phyloP scores from a whole-genome alignment of 2,329 filamentous ascomycete genomes.

The Plectosphaerella cucumerina region DNA sequence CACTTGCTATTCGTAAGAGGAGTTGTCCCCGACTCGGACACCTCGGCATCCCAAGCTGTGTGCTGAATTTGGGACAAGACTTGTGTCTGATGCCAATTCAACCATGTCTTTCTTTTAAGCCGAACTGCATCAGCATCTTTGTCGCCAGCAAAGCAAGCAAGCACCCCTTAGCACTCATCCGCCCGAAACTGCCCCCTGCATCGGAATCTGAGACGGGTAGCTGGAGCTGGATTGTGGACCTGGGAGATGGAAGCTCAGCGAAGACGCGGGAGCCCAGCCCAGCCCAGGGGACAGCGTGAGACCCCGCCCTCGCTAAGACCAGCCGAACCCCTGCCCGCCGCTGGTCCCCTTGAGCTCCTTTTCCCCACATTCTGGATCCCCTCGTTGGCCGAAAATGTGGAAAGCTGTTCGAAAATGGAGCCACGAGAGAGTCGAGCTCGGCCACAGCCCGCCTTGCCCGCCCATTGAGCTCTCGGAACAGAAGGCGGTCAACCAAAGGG shows the following conservation, averaged over 20 bases:
- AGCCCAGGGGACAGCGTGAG: not conserved
- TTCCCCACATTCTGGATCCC: slow-evolving; percentile 21
- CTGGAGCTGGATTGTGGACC: too few species aligned
- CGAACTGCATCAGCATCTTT: too few species aligned
- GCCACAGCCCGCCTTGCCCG: not conserved
- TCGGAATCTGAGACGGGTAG: too few species aligned
- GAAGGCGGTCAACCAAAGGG: not conserved
- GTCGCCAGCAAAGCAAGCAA: too few species aligned
- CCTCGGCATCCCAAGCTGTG: too few species aligned
- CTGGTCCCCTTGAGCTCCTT: slow-evolving; percentile 13
- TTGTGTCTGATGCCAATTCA: too few species aligned
- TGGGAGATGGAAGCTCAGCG: not conserved
- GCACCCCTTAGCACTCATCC: too few species aligned
- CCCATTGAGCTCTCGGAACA: not conserved
- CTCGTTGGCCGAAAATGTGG: slow-evolving; percentile 18
- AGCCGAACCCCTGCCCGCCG: slow-evolving; percentile 8
- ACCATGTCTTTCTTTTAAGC: too few species aligned
- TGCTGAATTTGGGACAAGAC: too few species aligned
- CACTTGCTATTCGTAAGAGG: not conserved
- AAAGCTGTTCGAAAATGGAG: slow-evolving; percentile 28
- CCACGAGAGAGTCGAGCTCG: not conserved
- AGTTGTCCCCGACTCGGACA: too few species aligned
- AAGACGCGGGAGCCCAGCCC: not conserved
- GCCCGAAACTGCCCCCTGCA: too few species aligned
- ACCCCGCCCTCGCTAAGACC: not conserved